A percentile compares a stretch with the other conserved stretches of the same genome.
These are phyloP conservation scores for Dendrobium chrysotoxum DNA, from an alignment of 106 monocot genomes.

Conservation along the genomic window DNA sequence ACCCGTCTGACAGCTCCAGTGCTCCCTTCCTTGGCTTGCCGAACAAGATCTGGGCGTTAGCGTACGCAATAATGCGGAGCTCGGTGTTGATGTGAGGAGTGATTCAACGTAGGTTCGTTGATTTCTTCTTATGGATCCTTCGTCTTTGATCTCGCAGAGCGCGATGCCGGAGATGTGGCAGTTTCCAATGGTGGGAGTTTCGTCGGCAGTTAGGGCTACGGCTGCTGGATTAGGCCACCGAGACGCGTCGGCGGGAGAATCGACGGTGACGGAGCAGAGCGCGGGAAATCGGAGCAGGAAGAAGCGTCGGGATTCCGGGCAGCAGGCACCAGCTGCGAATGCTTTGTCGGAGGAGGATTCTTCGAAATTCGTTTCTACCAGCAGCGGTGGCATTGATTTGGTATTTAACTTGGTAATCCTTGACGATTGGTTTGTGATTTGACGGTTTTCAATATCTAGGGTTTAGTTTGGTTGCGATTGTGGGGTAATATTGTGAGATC, in stretches of 20 bases:
- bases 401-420: constrained; percentile 16
- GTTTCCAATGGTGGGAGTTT: constrained; percentile 11
- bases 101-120: not conserved
- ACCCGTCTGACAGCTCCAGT: not conserved
- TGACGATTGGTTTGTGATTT: not conserved
- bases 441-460: not conserved
- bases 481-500: not conserved
- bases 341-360: constrained; percentile 59
- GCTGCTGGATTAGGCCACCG: constrained; percentile 5
- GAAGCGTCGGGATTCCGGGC: constrained; percentile 14
- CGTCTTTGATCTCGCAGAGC: constrained; percentile 19
- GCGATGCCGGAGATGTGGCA: constrained; percentile 30
- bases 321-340: not conserved
- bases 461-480: constrained; percentile 1
- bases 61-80: not conserved
- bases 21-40: not conserved
- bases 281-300: constrained; percentile 24
- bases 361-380: constrained; percentile 60
- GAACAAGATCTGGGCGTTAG: not conserved
- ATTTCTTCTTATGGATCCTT: constrained; percentile 31
- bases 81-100: not conserved
- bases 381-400: constrained; percentile 67
- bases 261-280: constrained; percentile 62
- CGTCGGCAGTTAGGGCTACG: not conserved
- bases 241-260: constrained; percentile 38